Evolutionary conservation across 768 basidiomycete genomes (phyloP), one percentile per base, ranked within the genome.

Genomic region (Asterophora parasitica): DNA sequence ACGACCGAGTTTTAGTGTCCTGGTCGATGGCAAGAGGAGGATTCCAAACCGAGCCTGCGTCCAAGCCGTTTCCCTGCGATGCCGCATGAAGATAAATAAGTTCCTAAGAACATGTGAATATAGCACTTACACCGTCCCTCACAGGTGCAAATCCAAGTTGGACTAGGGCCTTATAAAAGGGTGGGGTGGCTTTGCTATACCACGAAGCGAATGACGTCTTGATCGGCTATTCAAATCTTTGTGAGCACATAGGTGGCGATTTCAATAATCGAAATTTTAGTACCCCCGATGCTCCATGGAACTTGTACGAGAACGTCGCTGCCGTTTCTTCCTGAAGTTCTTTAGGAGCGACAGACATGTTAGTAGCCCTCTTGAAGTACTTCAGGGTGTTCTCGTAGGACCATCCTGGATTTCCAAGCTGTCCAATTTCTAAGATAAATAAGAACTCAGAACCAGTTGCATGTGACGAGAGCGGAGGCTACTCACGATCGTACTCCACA

Each of bases 331-430:
- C 8, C 31, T 50, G 4, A 6, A 39, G 13, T 3, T 32, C 17
- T 13, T 1, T 8, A 23, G 12, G 35, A 7, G 49, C 42, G 7
- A 42, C 36, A 4, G 49, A 44, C 42, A 42, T 38, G 12, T 50
- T 50, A 27, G 44, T 42, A 3, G 49, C 44, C 31, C 44, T 50
- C 27, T 44, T 50, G 17, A 50, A 44, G 11, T 26, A 15, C 2
- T 19, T 27, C 39, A 44, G 49, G 6, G 38, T 39, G 30, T 16
- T 38, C 9, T 45, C 28, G 13, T 32, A 50, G 12, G 37, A 39
- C 49, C 49, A 50, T 33, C 49, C 49, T 33, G 44, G 32, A 39
- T 51, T 51, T 13, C 44, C 50, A 16, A 51, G 50, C 12, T 15
- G n/a, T 28, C 30, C 30, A 2, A 45, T 23, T 12, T 41, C 50